Base-by-base conservation (phyloP, 2,329 filamentous ascomycete genomes). In the Stagonosporopsis tanaceti region DNA sequence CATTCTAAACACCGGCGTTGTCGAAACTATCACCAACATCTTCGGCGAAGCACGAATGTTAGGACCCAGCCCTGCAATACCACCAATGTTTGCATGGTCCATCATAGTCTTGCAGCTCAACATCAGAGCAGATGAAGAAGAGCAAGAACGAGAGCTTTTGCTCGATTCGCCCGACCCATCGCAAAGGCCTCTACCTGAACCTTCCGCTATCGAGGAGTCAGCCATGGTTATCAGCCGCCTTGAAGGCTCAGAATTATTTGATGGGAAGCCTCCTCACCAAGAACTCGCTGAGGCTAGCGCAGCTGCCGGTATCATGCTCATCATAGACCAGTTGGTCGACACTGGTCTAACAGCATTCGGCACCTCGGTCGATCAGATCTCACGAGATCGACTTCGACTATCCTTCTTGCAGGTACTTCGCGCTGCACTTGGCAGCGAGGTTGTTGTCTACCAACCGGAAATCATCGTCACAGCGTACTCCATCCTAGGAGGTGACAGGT, bases 81-180 rank as follows among this genome's bases (percentile, higher is more conserved):
- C 92, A 1, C 87, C 91, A 17, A 84, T 92, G 20, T 90, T 96
- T 64, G 86, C 90, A 3, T 98, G 93, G 93, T 87, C 89, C 4
- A 80, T 94, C 45, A 85, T 97, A 25, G 66, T 63, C 3, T 74
- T 64, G 64, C 70, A 65, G 42, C 63, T 75, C 7, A 66, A 60
- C 2, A 53, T 48, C 5, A 60, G 65, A 8, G 69, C 66, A 7
- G 63, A 38, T 25, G 41, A 51, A 24, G 59, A 72, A n/a, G 69
- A 73, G 38, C 63, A 71, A 42, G 65, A 70, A 25, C 72, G 69
- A 12, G 70, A 75, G 9, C 60, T 53, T 27, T 47, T 70, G 6
- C 59, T 73, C 0, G 70, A 72, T n/a, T 57, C 57, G n/a, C 56
- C 62, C 6, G 48, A 59, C 27, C 61, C 56, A 12, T 60, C 66